Evolutionary conservation across 148 eudicot species (phyloP), one percentile per base, ranked within the genome.

Genomic region (Mesembryanthemum crystallinum): DNA sequence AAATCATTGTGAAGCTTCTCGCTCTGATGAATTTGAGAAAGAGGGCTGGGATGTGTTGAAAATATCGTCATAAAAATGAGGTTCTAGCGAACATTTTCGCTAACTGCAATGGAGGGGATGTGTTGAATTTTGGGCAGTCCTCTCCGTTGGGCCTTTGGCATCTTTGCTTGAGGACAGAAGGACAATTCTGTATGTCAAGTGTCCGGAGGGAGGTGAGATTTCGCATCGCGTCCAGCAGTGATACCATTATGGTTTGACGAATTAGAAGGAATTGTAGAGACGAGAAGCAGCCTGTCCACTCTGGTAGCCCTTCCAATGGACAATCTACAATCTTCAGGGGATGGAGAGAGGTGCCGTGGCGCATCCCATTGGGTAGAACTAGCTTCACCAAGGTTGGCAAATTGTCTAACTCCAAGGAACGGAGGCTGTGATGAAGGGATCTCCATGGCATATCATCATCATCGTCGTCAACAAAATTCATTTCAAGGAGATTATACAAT

Each of bases 81-180:
- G n/a, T n/a, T n/a, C n/a, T n/a, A n/a, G n/a, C n/a, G n/a, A n/a
- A n/a, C n/a, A n/a, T n/a, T n/a, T n/a, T n/a, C n/a, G n/a, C n/a
- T n/a, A n/a, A n/a, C n/a, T n/a, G n/a, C n/a, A 35, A 35, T 35
- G 28, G 21, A 5, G 4, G 62, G 77, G 18, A 74, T 32, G 30
- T 74, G 77, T 30, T 64, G 61, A 49, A 74, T 74, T 23, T 45
- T 20, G 30, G 77, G 62, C 77, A 74, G 12, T 74, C 61, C 61
- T 74, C 30, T 1, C 77, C 62, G 4, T 33, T 8, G 7, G 76
- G 47, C 0, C 27, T 8, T 15, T 23, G 43, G 66, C 76, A 72
- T 35, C 76, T 78, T 55, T 64, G 21, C 35, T 23, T 0, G 0
- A 78, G 47, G 5, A 28, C 13, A 1, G 0, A 7, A 11, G 55